Percentiles rank a stretch among this genome's conserved stretches.
Evolutionary conservation across 768 basidiomycete species (phyloP).

Genomic region (Kwoniella heveanensis): DNA sequence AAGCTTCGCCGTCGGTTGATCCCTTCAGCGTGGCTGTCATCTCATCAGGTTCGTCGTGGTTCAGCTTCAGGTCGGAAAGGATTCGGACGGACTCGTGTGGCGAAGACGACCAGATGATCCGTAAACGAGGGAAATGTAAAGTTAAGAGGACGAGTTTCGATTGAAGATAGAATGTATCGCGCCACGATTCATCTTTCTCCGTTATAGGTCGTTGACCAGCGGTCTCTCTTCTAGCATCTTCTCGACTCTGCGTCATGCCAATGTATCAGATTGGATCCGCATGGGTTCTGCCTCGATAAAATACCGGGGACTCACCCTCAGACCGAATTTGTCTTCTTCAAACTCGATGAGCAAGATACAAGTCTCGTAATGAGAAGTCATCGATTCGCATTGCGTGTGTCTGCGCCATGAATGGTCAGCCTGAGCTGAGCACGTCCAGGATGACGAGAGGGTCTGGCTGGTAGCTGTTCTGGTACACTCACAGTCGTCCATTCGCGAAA

Average conservation of each 20-base stretch:
- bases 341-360: conserved; percentile 94
- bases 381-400: conserved; percentile 94
- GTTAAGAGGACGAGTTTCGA: conserved; percentile 89
- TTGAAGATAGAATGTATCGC: conserved; percentile 67
- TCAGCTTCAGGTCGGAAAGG: conserved; percentile 84
- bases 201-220: conserved; percentile 24
- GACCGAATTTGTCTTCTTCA: conserved; percentile 91
- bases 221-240: conserved; percentile 51
- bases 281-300: neutral
- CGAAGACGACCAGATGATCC: conserved; percentile 97
- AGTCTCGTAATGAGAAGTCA: conserved; percentile 94
- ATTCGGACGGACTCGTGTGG: conserved; percentile 89
- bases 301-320: conserved; percentile 66
- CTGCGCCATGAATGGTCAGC: conserved; percentile 58
- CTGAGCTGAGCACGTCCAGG: neutral
- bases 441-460: neutral
- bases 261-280: neutral
- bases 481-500: conserved; percentile 93
- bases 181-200: conserved; percentile 58
- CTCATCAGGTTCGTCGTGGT: conserved; percentile 78
- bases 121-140: conserved; percentile 83
- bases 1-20: conserved; percentile 62
- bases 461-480: conserved; percentile 54
- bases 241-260: conserved; percentile 48
- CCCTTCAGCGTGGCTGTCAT: conserved; percentile 75